Evolutionary conservation across 2,329 filamentous ascomycete genomes (phyloP).

Genomic region (Stemphylium vesicarium): DNA sequence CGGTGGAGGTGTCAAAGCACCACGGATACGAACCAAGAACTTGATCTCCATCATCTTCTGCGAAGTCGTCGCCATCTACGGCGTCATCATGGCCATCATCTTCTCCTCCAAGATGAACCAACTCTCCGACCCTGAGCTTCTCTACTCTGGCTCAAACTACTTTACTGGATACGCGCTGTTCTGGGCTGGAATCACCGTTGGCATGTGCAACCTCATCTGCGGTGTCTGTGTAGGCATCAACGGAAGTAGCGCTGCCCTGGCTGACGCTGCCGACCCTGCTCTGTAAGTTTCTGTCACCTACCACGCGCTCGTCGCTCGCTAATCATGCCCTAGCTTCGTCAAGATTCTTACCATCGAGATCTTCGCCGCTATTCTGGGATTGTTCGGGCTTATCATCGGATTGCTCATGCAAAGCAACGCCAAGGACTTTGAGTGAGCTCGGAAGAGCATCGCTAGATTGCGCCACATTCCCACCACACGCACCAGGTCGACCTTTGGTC

Average conservation of each 20-base stretch:
- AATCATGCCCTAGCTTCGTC: constrained; percentile 72
- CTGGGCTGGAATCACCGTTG: constrained; percentile 94
- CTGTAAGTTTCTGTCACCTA: constrained; percentile 67
- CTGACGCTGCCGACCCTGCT: constrained; percentile 89
- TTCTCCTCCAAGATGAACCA: constrained; percentile 86
- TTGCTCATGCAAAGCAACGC: constrained; percentile 87
- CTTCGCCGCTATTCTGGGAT: constrained; percentile 94
- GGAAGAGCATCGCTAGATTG: background rate
- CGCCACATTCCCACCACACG: background rate
- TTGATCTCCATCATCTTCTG: constrained; percentile 99
- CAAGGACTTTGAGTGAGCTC: constrained; percentile 65
- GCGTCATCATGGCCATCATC: constrained; percentile 99
- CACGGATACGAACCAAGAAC: constrained; percentile 98
- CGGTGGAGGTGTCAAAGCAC: constrained; percentile 93
- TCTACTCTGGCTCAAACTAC: constrained; percentile 80
- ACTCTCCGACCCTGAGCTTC: constrained; percentile 68
- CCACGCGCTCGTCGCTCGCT: constrained; percentile 1
- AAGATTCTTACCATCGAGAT: constrained; percentile 99
- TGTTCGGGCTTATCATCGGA: constrained; percentile 95
- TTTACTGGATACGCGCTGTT: constrained; percentile 96
- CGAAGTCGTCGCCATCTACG: constrained; percentile 99
- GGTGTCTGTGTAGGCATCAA: constrained; percentile 98
- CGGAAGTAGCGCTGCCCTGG: constrained; percentile 92
- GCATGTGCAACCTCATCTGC: constrained; percentile 93
- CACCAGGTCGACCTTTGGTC: background rate